phyloP scores from a whole-genome alignment of 192 early-diverging fungal genomes.

The Allomyces macrogynus region DNA sequence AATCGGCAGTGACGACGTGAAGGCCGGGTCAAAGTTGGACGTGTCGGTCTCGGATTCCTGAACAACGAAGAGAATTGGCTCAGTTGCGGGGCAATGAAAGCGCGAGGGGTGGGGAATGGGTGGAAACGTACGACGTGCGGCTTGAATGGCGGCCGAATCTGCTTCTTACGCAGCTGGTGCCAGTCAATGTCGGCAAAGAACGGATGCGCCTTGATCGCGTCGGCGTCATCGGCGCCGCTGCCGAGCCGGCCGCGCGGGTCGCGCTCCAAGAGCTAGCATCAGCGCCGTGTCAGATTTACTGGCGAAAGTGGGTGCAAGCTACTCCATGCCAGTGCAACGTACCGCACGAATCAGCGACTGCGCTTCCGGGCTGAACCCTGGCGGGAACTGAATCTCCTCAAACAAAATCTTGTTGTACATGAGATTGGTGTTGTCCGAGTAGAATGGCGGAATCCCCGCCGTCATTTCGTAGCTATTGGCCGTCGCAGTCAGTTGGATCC shows the following conservation, averaged over 20 bases:
- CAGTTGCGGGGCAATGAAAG: slow-evolving; percentile 1
- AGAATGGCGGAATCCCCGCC: slow-evolving; percentile 51
- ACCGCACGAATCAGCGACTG: slow-evolving; percentile 39
- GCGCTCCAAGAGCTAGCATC: slow-evolving; percentile 40
- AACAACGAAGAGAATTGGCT: background rate
- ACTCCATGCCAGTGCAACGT: slow-evolving; percentile 5
- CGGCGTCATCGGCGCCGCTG: slow-evolving; percentile 44
- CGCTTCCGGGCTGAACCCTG: slow-evolving; percentile 43
- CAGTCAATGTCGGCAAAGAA: slow-evolving; percentile 87
- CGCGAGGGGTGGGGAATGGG: slow-evolving; percentile 7
- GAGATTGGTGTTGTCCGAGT: slow-evolving; percentile 33
- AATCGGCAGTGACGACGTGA: slow-evolving; percentile 76
- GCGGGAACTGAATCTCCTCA: slow-evolving; percentile 56
- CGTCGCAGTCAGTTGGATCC: too few species aligned
- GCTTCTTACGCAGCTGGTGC: slow-evolving; percentile 68
- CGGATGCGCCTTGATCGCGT: slow-evolving; percentile 83
- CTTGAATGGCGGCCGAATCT: slow-evolving; percentile 82
- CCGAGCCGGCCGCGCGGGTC: slow-evolving; percentile 68
- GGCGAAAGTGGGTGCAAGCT: background rate
- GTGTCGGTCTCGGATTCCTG: slow-evolving; percentile 65
- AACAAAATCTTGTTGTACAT: slow-evolving; percentile 54
- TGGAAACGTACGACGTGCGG: slow-evolving; percentile 43
- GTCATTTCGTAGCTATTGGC: slow-evolving; percentile 5
- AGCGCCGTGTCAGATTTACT: background rate
- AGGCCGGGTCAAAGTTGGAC: slow-evolving; percentile 96